Conservation (phyloP, 2,329 filamentous ascomycete genomes). For the Thelonectria rubi region DNA sequence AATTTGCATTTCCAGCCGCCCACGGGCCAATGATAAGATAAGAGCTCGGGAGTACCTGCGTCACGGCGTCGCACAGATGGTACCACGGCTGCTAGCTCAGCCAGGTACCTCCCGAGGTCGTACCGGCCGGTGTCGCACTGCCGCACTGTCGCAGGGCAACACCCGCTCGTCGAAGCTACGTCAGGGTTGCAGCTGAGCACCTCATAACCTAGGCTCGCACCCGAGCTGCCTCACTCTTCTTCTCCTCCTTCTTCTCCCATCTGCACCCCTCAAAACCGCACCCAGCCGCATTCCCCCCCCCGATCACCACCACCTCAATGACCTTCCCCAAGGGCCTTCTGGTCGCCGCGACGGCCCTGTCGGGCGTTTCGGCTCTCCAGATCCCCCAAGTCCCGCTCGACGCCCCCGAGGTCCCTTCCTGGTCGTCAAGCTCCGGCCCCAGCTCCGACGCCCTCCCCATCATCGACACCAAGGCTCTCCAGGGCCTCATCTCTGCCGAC, state of each 20-base stretch:
- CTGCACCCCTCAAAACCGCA: constrained; percentile 15
- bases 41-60: constrained; percentile 15
- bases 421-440: constrained; percentile 24
- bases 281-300: not conserved
- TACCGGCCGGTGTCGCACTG: too few relatives aligned
- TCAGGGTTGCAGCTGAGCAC: not conserved
- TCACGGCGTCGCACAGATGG: not conserved
- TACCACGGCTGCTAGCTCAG: too few relatives aligned
- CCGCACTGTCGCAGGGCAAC: too few relatives aligned
- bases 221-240: too few relatives aligned
- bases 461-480: constrained; percentile 64
- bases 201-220: not conserved
- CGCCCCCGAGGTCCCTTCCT: constrained; percentile 21
- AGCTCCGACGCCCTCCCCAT: constrained; percentile 48
- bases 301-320: constrained; percentile 26
- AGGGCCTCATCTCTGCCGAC: constrained; percentile 63
- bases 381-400: constrained; percentile 33
- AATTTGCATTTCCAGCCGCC: not conserved
- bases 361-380: constrained; percentile 40
- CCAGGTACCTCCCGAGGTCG: too few relatives aligned
- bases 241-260: not conserved
- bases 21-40: constrained; percentile 13
- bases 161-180: not conserved
- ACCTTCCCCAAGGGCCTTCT: constrained; percentile 37
- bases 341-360: constrained; percentile 41